A percentile compares a stretch with the other conserved stretches of the same genome.
Evolutionary conservation across 192 early-diverging fungal species (phyloP).

Genomic region (Coemansia sp.): DNA sequence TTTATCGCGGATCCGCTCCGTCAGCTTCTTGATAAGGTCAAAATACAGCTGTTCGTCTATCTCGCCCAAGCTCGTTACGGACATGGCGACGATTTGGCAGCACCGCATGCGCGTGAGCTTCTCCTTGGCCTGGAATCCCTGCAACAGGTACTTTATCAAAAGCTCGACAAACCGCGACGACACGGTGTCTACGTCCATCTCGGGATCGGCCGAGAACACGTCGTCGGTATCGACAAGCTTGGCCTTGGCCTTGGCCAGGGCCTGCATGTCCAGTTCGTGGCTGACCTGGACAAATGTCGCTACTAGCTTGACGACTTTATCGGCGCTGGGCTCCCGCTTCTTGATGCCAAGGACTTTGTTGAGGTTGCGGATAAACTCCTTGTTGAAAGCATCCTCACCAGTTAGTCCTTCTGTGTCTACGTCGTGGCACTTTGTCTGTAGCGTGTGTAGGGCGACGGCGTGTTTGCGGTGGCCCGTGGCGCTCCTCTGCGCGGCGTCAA

Average conservation of each 20-base stretch:
- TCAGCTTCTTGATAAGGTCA: constrained; percentile 64
- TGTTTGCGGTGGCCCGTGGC: constrained; percentile 68
- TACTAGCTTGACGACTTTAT: constrained; percentile 72
- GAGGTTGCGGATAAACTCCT: constrained; percentile 77
- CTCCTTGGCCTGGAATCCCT: constrained; percentile 79
- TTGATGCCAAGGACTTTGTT: constrained; percentile 76
- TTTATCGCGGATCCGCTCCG: constrained; percentile 76
- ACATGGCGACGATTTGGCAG: constrained; percentile 75
- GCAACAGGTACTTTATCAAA: constrained; percentile 68
- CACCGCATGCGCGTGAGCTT: constrained; percentile 72
- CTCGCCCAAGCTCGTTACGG: constrained; percentile 70
- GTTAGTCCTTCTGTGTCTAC: constrained; percentile 33
- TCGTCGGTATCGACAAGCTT: constrained; percentile 32
- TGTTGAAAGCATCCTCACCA: constrained; percentile 70
- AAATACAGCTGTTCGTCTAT: constrained; percentile 81
- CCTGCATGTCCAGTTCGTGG: constrained; percentile 59
- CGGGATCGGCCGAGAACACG: constrained; percentile 25
- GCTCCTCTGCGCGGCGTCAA: constrained; percentile 73
- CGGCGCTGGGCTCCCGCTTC: constrained; percentile 69
- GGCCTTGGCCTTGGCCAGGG: constrained; percentile 20
- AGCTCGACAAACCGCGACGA: constrained; percentile 70
- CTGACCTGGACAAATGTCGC: constrained; percentile 72
- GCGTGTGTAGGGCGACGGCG: constrained; percentile 70
- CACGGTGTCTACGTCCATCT: constrained; percentile 54
- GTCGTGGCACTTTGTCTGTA: constrained; percentile 61